Base-by-base conservation (phyloP, 2,329 filamentous ascomycete species). In the Herpotrichia juniperi region DNA sequence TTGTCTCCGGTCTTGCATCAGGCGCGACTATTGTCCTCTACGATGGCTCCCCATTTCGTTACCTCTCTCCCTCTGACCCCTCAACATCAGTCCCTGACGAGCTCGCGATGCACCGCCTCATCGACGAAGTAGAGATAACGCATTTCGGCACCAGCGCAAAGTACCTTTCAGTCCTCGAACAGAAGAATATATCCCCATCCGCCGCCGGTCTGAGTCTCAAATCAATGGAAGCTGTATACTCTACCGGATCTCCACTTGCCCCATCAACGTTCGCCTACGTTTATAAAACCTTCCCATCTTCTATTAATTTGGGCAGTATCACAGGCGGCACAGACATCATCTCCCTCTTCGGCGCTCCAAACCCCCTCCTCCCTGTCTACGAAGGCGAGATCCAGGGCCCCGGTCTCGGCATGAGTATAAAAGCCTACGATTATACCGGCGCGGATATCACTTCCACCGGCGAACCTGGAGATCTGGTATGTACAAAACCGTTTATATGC, bases 261-360 rank as follows among this genome's bases (percentile, higher is more conserved):
- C 93, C 94, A 0, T 96, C 91, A 1, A 97, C 94, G 1, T 97
- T 97, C 74, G 81, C 85, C 51, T 97, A 96, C 67, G 87, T 97
- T 47, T 97, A 97, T 76, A 78, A 83, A 22, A 88, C 89, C 1
- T 96, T 97, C 67, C 91, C 92, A 1, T 67, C 83, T 0, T 79
- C 83, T n/a, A 81, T 97, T 59, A 93, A 97, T 73, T 84, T 97
- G 7, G 91, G 87, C 43, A 96, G 90, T 50, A 97, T 99, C 67
- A 97, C 93, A 0, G 94, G 94, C 31, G 94, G 93, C 44, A 97
- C 93, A 2, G 94, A 99, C 71, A 97, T 97, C 64, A 91, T 97
- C 59, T 96, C 93, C 1, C 84, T 97, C 28, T 99, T 97, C 66
- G 93, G 93, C 37, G 88, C 91, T 0, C 90, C 92, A 0, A 93